Conservation (phyloP, 169 alveolate species). For the Plasmodium adleri region DNA sequence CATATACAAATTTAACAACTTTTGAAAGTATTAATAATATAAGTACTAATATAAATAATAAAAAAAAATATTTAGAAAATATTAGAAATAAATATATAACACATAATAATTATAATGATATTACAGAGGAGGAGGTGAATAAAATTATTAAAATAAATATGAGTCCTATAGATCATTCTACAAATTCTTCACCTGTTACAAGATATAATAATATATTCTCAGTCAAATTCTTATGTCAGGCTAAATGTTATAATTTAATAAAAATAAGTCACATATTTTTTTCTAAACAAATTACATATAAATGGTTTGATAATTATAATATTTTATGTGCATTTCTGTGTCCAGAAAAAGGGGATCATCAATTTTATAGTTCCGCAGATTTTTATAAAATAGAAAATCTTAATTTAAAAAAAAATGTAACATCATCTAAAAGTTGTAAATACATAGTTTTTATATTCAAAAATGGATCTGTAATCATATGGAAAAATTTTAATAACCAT, state of each 20-base stretch:
- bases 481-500: slow-evolving; percentile 76
- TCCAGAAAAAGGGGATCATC: slow-evolving; percentile 21
- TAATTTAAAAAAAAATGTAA: slow-evolving; percentile 25
- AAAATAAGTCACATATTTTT: slow-evolving; percentile 38
- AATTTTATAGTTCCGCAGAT: slow-evolving; percentile 26
- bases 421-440: slow-evolving; percentile 4
- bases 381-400: slow-evolving; percentile 25
- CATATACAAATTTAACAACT: too few relatives aligned
- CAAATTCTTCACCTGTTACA: not conserved
- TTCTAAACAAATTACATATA: slow-evolving; percentile 23
- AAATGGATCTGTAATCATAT: slow-evolving; percentile 80
- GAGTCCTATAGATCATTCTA: too few relatives aligned
- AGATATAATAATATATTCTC: not conserved
- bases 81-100: too few relatives aligned
- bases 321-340: slow-evolving; percentile 48
- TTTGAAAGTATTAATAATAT: too few relatives aligned
- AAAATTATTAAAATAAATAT: not conserved
- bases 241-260: slow-evolving; percentile 48
- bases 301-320: slow-evolving; percentile 34
- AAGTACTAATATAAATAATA: too few relatives aligned
- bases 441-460: slow-evolving; percentile 73
- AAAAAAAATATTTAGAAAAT: too few relatives aligned
- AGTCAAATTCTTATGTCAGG: slow-evolving; percentile 65
- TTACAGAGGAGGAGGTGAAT: too few relatives aligned
- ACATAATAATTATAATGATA: too few relatives aligned